These are phyloP conservation scores for Trichoderma reesei DNA, from an alignment of 495 filamentous ascomycete species.

Conservation along the genomic window DNA sequence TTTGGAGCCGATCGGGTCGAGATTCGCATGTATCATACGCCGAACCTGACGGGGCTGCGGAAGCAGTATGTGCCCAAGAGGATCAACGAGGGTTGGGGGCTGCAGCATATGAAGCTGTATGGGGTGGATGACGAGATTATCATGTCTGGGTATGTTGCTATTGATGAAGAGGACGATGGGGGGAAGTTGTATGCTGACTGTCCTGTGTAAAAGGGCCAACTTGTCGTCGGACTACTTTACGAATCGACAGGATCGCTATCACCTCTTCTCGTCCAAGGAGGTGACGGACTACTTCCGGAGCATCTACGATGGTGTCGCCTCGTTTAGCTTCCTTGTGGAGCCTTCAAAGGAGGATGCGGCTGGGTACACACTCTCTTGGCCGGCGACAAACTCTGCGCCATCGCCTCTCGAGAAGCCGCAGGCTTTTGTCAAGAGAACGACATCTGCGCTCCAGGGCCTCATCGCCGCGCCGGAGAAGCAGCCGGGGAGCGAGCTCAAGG, in stretches of 20 bases:
- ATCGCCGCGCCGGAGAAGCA: constrained; percentile 28
- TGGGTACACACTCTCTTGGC: constrained; percentile 73
- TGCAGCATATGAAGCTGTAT: constrained; percentile 99
- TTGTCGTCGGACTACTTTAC: constrained; percentile 93
- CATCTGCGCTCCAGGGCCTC: constrained; percentile 52
- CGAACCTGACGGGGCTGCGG: constrained; percentile 78
- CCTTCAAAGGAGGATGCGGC: constrained; percentile 45
- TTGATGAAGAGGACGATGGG: background rate
- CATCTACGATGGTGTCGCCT: constrained; percentile 67
- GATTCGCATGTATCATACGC: constrained; percentile 95
- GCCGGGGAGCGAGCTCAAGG: constrained; percentile 18
- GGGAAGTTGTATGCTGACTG: background rate
- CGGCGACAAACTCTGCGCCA: constrained; percentile 57
- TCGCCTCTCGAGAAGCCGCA: constrained; percentile 60
- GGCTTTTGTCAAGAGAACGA: constrained; percentile 59
- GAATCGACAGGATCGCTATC: constrained; percentile 89
- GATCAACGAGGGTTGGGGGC: constrained; percentile 96
- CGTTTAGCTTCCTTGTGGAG: constrained; percentile 69
- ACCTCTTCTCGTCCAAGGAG: constrained; percentile 69
- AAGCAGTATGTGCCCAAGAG: constrained; percentile 77
- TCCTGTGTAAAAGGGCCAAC: constrained; percentile 55
- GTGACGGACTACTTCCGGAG: constrained; percentile 74
- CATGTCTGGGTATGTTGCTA: constrained; percentile 60
- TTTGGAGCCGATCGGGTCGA: constrained; percentile 84
- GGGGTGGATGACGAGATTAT: constrained; percentile 94